Conservation (phyloP, 768 basidiomycete genomes). For the Rhizopogon vulgaris region DNA sequence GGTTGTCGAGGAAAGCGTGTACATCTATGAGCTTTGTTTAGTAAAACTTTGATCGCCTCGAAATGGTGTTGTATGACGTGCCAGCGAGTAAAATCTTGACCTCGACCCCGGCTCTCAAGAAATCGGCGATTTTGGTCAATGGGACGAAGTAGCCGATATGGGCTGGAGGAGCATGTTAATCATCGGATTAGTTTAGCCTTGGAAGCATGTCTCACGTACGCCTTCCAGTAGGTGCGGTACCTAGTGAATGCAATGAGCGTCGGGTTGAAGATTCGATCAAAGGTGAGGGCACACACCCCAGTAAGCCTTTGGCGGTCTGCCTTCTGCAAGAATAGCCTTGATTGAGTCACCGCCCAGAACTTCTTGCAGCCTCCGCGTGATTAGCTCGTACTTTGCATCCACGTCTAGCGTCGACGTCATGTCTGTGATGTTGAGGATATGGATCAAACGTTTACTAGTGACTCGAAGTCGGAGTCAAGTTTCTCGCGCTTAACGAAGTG, state of each 20-base stretch:
- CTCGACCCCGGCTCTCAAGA: conserved; percentile 87
- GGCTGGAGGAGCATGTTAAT: conserved; percentile 41
- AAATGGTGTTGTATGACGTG: conserved; percentile 17
- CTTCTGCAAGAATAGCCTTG: conserved; percentile 73
- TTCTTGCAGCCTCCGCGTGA: conserved; percentile 83
- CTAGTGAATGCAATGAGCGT: conserved; percentile 33
- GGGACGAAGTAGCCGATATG: conserved; percentile 98
- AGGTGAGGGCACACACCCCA: conserved; percentile 63
- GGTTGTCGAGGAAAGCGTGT: conserved; percentile 95
- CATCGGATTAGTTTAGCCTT: neutral
- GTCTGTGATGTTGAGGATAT: neutral
- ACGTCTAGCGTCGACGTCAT: conserved; percentile 29
- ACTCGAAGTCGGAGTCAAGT: neutral
- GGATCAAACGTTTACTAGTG: neutral
- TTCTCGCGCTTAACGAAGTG: too few relatives aligned
- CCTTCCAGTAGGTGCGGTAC: conserved; percentile 89
- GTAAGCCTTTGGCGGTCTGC: conserved; percentile 76
- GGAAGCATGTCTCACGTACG: conserved; percentile 47
- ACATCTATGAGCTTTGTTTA: conserved; percentile 49
- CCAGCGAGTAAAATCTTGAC: conserved; percentile 82
- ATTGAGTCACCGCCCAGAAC: conserved; percentile 82
- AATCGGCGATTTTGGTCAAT: conserved; percentile 92
- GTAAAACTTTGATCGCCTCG: neutral
- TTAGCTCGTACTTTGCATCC: conserved; percentile 63
- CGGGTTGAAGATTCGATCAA: neutral